These are phyloP conservation scores for Maudiozyma bulderi DNA, from an alignment of 805 yeast genomes.

Conservation along the genomic window DNA sequence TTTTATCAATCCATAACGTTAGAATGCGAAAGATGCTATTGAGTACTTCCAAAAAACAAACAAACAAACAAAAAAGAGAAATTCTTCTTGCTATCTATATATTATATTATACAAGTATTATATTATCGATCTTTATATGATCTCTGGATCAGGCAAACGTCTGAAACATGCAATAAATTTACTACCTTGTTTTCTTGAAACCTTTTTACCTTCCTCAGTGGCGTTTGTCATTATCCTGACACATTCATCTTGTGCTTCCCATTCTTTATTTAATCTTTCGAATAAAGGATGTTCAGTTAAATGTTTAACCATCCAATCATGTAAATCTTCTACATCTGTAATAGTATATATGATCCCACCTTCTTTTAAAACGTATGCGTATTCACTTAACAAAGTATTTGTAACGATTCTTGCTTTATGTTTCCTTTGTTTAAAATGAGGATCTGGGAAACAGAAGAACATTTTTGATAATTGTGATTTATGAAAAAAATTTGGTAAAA, in stretches of 20 bases:
- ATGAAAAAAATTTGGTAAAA: constrained; percentile 83
- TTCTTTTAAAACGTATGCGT: constrained; percentile 79
- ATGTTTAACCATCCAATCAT: constrained; percentile 93
- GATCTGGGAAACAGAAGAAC: constrained; percentile 99
- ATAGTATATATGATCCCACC: constrained; percentile 90
- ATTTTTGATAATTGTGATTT: constrained; percentile 79
- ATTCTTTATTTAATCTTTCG: constrained; percentile 64
- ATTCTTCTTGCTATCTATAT: too few species aligned
- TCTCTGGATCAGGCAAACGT: constrained; percentile 54
- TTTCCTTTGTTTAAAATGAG: constrained; percentile 94
- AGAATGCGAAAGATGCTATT: too few species aligned
- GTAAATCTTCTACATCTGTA: constrained; percentile 90
- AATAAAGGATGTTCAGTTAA: constrained; percentile 85
- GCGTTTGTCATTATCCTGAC: constrained; percentile 79
- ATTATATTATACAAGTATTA: background rate
- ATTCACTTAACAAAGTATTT: constrained; percentile 77
- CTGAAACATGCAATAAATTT: constrained; percentile 84
- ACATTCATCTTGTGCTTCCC: constrained; percentile 75
- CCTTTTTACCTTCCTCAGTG: constrained; percentile 98
- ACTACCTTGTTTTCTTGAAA: constrained; percentile 76
- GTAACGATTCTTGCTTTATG: constrained; percentile 96
- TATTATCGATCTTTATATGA: constrained; percentile 2
- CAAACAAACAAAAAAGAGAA: too few species aligned
- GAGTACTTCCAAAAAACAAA: too few species aligned
- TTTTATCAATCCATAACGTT: too few species aligned